Base-by-base conservation (phyloP, 2,329 filamentous ascomycete species). In the Microdochium paspali region DNA sequence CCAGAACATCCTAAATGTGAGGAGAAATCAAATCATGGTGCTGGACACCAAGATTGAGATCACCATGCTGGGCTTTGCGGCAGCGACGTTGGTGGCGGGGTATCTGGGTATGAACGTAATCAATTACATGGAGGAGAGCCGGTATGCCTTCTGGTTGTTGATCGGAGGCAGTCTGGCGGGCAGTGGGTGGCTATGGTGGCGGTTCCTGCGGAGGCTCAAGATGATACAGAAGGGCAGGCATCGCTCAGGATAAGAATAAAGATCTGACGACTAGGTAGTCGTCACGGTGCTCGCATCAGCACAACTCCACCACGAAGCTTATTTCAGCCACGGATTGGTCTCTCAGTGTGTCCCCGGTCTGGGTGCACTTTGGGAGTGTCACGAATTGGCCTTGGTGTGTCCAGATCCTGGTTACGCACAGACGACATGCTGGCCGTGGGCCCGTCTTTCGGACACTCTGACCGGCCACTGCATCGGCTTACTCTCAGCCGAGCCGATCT, bases 1-100 rank as follows among this genome's bases (percentile, higher is more conserved):
- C 21, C 54, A 61, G 30, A 61, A 61, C 0, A 55, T 61, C 15
- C 47, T 67, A 32, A 58, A 61, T 30, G 62, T 65, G 39, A 60
- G 61, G 28, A 58, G 63, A 4, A 67, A 67, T 43, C 63, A 66
- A 48, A 66, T 67, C 51, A 63, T 67, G 61, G 55, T 66, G 3
- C 56, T 67, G 10, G 63, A 66, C 46, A 60, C 61, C 7, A 58
- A 61, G 50, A 53, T 67, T 24, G 62, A 64, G 51, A 64, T 66
- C 28, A 53, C 59, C 45, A 66, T 65, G 56, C 50, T 66, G 5
- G 61, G 58, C 3, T 51, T 67, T n/a, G 60, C 61, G 0, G 54
- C 54, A n/a, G 61, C 59, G 1, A 67, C 64, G 0, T 54, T 66
- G 24, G 56, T 66, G 13, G 61, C 63, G 0, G 64, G 64, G 1